phyloP scores from a whole-genome alignment of 495 filamentous ascomycete genomes.

The Xylaria grammica region DNA sequence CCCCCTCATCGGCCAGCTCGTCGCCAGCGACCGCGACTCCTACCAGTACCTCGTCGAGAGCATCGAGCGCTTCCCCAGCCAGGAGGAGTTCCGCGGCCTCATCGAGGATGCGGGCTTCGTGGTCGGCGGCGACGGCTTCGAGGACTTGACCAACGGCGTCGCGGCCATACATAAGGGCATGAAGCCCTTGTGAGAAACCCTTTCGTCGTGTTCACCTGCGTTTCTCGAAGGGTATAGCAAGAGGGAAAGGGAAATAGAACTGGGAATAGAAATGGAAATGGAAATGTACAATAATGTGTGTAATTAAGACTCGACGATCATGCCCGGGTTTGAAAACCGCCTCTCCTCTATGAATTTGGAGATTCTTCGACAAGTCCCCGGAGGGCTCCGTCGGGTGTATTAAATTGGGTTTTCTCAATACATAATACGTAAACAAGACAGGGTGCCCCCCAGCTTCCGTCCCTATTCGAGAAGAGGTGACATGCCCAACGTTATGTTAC shows the following conservation, averaged over 20 bases:
- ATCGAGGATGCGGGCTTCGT: slow-evolving; percentile 87
- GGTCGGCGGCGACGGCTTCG: slow-evolving; percentile 79
- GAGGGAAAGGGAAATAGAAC: too few relatives aligned
- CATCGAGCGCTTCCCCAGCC: slow-evolving; percentile 90
- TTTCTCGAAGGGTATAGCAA: too few relatives aligned
- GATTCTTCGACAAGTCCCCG: background rate
- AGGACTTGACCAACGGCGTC: slow-evolving; percentile 88
- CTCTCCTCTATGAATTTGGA: background rate
- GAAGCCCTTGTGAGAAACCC: slow-evolving; percentile 76
- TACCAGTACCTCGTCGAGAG: slow-evolving; percentile 99
- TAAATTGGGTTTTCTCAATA: background rate
- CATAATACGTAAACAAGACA: background rate
- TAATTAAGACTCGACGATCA: background rate
- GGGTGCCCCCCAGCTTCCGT: background rate
- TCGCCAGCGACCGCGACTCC: slow-evolving; percentile 91
- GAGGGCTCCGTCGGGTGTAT: background rate
- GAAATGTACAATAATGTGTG: slow-evolving; percentile 10
- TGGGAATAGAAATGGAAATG: background rate
- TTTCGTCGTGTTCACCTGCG: too few relatives aligned
- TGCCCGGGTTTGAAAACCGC: background rate
- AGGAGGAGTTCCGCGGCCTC: slow-evolving; percentile 84
- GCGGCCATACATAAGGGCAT: slow-evolving; percentile 96
- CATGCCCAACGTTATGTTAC: too few relatives aligned
- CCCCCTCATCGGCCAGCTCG: slow-evolving; percentile 91
- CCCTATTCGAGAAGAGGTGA: too few relatives aligned